Evolutionary conservation across 2,329 filamentous ascomycete species (phyloP).

Genomic region (Cercospora zeina): DNA sequence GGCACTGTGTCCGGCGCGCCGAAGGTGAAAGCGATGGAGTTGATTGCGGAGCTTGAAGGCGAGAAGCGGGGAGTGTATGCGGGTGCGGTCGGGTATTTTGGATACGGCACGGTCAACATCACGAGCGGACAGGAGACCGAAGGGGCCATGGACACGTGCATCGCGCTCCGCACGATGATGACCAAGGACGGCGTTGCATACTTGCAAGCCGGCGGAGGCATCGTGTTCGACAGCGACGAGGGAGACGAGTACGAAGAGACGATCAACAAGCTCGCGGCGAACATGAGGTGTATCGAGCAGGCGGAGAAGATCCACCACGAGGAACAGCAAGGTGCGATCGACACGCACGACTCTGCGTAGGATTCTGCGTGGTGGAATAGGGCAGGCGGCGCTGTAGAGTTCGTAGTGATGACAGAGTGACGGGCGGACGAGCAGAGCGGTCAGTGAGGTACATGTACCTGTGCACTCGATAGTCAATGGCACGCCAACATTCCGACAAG

Average conservation of each 20-base stretch:
- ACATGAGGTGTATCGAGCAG: constrained; percentile 81
- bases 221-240: constrained; percentile 89
- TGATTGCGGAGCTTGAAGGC: constrained; percentile 89
- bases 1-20: constrained; percentile 94
- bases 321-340: constrained; percentile 42
- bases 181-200: constrained; percentile 89
- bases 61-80: constrained; percentile 97
- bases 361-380: not conserved
- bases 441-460: not conserved
- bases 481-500: not conserved
- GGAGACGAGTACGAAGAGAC: constrained; percentile 95
- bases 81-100: constrained; percentile 95
- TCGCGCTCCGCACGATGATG: constrained; percentile 86
- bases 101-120: constrained; percentile 64
- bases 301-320: constrained; percentile 70
- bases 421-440: not conserved
- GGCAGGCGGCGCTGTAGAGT: not conserved
- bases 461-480: not conserved
- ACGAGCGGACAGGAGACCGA: constrained; percentile 63
- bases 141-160: constrained; percentile 88
- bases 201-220: constrained; percentile 83
- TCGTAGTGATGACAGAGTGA: not conserved
- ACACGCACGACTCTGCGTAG: not conserved
- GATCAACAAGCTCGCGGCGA: constrained; percentile 90
- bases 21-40: constrained; percentile 94